Percentiles rank a stretch among this genome's conserved stretches.
These are phyloP conservation scores for Meredithiella fracta DNA, from an alignment of 2,329 filamentous ascomycete genomes.

Conservation along the genomic window DNA sequence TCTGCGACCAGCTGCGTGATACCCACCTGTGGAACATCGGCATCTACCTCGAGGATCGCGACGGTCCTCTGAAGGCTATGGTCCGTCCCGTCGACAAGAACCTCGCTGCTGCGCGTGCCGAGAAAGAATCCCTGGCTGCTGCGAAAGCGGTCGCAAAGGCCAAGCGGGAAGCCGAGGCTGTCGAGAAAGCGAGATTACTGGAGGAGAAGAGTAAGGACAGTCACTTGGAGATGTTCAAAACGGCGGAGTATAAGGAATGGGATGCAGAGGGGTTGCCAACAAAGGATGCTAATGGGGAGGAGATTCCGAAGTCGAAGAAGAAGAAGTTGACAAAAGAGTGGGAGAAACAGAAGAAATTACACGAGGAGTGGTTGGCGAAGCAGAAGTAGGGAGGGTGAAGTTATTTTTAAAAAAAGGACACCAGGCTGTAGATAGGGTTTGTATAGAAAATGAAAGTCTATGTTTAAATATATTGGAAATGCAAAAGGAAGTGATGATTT, in stretches of 20 bases:
- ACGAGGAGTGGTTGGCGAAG: slow-evolving; percentile 39
- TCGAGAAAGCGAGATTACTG: slow-evolving; percentile 28
- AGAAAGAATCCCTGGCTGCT: slow-evolving; percentile 38
- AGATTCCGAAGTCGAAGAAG: slow-evolving; percentile 59
- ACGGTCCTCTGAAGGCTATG: slow-evolving; percentile 49
- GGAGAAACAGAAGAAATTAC: slow-evolving; percentile 75
- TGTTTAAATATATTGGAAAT: neutral
- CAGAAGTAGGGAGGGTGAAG: slow-evolving; percentile 3
- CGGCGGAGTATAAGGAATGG: slow-evolving; percentile 55
- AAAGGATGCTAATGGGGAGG: slow-evolving; percentile 59
- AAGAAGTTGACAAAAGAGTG: slow-evolving; percentile 84
- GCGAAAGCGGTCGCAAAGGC: slow-evolving; percentile 39
- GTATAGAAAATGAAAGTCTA: too few species aligned
- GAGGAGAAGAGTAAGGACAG: slow-evolving; percentile 38
- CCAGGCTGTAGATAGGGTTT: too few species aligned
- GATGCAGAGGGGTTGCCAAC: slow-evolving; percentile 68
- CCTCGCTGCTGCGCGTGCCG: slow-evolving; percentile 40
- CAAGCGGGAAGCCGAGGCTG: slow-evolving; percentile 33
- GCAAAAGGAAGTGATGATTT: neutral
- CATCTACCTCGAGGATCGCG: slow-evolving; percentile 75
- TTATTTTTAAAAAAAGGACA: neutral
- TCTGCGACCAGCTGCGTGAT: slow-evolving; percentile 71
- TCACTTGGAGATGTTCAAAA: slow-evolving; percentile 40
- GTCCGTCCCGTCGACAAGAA: slow-evolving; percentile 48
- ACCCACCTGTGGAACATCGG: slow-evolving; percentile 64